Evolutionary conservation across 768 basidiomycete species (phyloP), one percentile per base, ranked within the genome.

Genomic region (Boletus rex-veris): DNA sequence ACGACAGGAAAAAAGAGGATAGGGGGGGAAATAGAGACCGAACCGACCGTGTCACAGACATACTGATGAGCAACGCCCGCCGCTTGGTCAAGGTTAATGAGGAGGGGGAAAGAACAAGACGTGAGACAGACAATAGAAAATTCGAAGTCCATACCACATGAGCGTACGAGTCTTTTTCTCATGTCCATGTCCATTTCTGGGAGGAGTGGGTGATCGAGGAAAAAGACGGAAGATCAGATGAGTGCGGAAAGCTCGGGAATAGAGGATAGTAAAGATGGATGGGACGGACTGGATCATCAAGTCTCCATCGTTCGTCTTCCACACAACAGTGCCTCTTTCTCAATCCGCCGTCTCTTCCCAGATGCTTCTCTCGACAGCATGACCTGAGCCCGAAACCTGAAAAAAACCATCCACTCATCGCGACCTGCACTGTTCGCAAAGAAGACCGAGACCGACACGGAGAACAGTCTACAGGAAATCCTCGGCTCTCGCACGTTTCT

Each of bases 401-500:
- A 65, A 68, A 64, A 67, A 67, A 61, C 65, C 38, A 57, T 33
- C 65, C 55, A 64, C 67, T 66, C 59, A 61, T 63, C 57, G 65
- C 63, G 53, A 69, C 61, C 63, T 63, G 65, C 53, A 56, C 63
- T 35, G 50, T 36, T 53, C 51, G 50, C 59, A 63, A 63, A 68
- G 57, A 63, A 66, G 50, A 69, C 63, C 62, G 49, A 57, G 64
- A 70, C 63, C 66, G 58, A 70, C 64, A 54, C 39, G 51, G 42
- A 58, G 47, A 47, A 55, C 26, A 56, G 41, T 46, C 65, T 72
- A 91, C 62, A 92, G 72, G 71, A 90, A 90, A 70, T 93, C 92
- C 71, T 92, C 90, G 31, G 92, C 92, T 59, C 90, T 77, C 44
- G 90, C 88, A 44, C 92, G 76, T 71, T 93, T 93, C 76, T 85